These are phyloP conservation scores for Podaxis mareebaensis DNA, from an alignment of 768 basidiomycete species.

Conservation along the genomic window DNA sequence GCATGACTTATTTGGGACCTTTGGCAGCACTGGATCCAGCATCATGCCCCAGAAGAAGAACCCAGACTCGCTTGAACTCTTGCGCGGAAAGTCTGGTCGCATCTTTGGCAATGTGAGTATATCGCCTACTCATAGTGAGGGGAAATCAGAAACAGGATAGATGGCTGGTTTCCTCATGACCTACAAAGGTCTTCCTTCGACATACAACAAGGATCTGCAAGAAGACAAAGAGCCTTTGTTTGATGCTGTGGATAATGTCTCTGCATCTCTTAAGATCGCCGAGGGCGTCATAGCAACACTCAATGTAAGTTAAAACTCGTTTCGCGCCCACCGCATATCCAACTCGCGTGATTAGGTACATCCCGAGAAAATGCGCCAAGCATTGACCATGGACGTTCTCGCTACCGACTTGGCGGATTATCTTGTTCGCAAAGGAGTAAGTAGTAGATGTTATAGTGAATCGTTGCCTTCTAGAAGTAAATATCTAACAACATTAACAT, in stretches of 20 bases:
- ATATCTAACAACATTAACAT: background rate
- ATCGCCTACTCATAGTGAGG: background rate
- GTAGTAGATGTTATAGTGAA: slow-evolving; percentile 29
- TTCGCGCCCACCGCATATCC: background rate
- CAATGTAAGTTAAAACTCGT: slow-evolving; percentile 51
- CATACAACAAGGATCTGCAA: slow-evolving; percentile 99
- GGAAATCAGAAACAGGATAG: slow-evolving; percentile 34
- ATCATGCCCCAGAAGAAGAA: slow-evolving; percentile 99
- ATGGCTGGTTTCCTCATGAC: slow-evolving; percentile 99
- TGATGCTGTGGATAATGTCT: slow-evolving; percentile 87
- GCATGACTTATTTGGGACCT: background rate
- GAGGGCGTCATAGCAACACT: slow-evolving; percentile 94
- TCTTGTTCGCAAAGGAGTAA: slow-evolving; percentile 95
- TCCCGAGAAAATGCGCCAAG: slow-evolving; percentile 84
- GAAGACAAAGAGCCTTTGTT: slow-evolving; percentile 99
- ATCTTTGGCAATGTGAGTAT: slow-evolving; percentile 83
- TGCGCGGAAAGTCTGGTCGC: slow-evolving; percentile 94
- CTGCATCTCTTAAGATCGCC: slow-evolving; percentile 86
- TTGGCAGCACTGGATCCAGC: slow-evolving; percentile 88
- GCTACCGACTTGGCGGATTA: slow-evolving; percentile 99
- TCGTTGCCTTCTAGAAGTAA: background rate
- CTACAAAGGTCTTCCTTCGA: slow-evolving; percentile 94
- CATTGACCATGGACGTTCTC: slow-evolving; percentile 95
- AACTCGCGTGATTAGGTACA: slow-evolving; percentile 59
- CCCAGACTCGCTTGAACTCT: slow-evolving; percentile 91